Conservation (phyloP, 2,329 filamentous ascomycete species). For the Aspergillus luchuensis region DNA sequence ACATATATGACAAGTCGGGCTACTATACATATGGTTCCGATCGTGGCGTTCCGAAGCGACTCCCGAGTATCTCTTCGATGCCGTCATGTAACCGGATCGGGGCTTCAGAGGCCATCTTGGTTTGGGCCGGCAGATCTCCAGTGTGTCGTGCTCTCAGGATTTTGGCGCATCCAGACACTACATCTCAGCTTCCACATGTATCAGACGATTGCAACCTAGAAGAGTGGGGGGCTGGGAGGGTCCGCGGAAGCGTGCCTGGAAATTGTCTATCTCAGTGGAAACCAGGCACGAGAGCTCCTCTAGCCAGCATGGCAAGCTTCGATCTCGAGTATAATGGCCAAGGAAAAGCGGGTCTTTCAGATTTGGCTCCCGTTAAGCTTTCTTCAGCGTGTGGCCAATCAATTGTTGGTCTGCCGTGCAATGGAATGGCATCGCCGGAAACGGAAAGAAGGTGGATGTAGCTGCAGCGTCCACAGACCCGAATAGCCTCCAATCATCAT, state of each 20-base stretch:
- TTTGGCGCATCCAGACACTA: neutral
- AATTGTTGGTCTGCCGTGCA: neutral
- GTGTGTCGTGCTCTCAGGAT: neutral
- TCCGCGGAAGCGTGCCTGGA: neutral
- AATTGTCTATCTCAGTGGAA: neutral
- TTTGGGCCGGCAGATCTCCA: slow-evolving; percentile 15
- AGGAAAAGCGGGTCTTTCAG: neutral
- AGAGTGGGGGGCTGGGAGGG: neutral
- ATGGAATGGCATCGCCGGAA: slow-evolving; percentile 23
- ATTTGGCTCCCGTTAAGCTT: slow-evolving; percentile 1
- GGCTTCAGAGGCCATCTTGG: neutral
- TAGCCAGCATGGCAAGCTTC: neutral
- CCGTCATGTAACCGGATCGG: slow-evolving; percentile 20
- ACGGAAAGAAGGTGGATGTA: neutral
- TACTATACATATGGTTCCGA: neutral
- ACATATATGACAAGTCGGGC: slow-evolving; percentile 6
- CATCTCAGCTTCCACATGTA: neutral
- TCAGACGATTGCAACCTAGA: neutral
- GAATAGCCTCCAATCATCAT: neutral
- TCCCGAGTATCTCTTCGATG: slow-evolving; percentile 10
- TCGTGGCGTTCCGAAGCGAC: slow-evolving; percentile 9
- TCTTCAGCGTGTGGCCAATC: neutral
- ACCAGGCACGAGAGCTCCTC: neutral
- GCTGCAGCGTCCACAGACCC: slow-evolving; percentile 1
- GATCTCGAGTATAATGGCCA: neutral